Percentiles rank a stretch among this genome's conserved stretches.
phyloP scores from a whole-genome alignment of 495 filamentous ascomycete species.

The Daldinia bambusicola region DNA sequence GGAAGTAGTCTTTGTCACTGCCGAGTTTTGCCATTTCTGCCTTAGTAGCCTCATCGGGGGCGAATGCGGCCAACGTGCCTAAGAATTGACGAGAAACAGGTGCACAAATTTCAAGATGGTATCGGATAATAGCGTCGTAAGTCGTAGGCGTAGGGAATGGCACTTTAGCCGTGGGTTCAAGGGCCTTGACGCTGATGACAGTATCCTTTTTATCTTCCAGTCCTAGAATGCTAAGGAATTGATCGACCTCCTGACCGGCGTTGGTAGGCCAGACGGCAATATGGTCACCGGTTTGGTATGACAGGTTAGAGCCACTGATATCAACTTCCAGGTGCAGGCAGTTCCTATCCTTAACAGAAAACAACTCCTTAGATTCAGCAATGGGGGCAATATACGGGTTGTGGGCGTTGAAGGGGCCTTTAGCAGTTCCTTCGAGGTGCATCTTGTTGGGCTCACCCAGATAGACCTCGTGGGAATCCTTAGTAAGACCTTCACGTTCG shows the following conservation, averaged over 20 bases:
- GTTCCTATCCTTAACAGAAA: constrained; percentile 91
- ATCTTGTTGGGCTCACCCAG: constrained; percentile 96
- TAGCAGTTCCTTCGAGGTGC: constrained; percentile 85
- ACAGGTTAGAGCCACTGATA: constrained; percentile 83
- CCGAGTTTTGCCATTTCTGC: constrained; percentile 88
- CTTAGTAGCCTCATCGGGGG: constrained; percentile 84
- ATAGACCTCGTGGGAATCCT: constrained; percentile 88
- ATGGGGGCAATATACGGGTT: constrained; percentile 98
- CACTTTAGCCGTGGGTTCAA: constrained; percentile 96
- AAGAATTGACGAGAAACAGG: constrained; percentile 97
- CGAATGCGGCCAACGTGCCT: constrained; percentile 85
- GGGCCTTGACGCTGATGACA: constrained; percentile 89
- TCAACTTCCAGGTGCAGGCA: constrained; percentile 98
- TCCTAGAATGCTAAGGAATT: constrained; percentile 83
- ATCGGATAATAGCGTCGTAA: constrained; percentile 91
- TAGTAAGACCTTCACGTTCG: constrained; percentile 77
- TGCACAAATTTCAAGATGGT: constrained; percentile 96
- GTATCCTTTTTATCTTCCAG: constrained; percentile 78
- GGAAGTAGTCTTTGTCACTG: constrained; percentile 95
- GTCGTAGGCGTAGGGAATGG: constrained; percentile 98
- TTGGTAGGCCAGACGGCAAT: constrained; percentile 98
- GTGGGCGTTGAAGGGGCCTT: constrained; percentile 94
- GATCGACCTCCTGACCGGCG: constrained; percentile 89
- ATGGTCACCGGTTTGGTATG: constrained; percentile 96
- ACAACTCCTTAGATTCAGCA: constrained; percentile 86